Base-by-base conservation (phyloP, 129 eudicot species). In the Mikania micrantha region DNA sequence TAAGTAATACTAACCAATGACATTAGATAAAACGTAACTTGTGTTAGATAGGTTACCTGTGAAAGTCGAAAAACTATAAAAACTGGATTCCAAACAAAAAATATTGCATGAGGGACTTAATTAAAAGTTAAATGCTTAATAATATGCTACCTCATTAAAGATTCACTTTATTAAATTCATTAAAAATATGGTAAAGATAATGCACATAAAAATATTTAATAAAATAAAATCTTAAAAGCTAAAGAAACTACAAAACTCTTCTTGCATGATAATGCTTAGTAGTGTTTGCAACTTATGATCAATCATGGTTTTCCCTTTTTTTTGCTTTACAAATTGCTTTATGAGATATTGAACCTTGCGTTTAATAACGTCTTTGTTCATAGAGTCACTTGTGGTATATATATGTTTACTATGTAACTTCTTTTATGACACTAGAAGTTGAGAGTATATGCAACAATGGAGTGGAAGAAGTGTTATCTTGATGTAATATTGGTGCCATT, bases 401-500 rank as follows among this genome's bases (percentile, higher is more conserved):
- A 57, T 52, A 74, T 32, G 72, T 27, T 19, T 34, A 21, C 17
- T 45, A 38, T 25, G 21, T 48, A 44, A 29, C 67, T 67, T 35
- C 31, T 45, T 31, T 45, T 59, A 60, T 4, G 17, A 36, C 15
- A 68, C 21, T 16, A 67, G 40, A 42, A 16, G 52, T 45, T 4
- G 42, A 59, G 42, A 52, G 25, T 48, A 7, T 31, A 59, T 16
- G 32, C 42, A 58, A 69, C 6, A 66, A 91, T 92, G 98, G 98
- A 88, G 60, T 92, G 98, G 98, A 88, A 72, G 78, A 85, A 82
- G 57, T 81, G 86, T 56, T 92, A 92, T 80, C 77, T 92, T 0
- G 98, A 92, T 74, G 85, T 86, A 20, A 20, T 82, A 11, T 77
- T 92, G 36, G 96, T 92, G 38, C 98, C 98, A 13, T 63, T 80